phyloP scores from a whole-genome alignment of 1,284 basidiomycete genomes.

The Volvariella surrecta region DNA sequence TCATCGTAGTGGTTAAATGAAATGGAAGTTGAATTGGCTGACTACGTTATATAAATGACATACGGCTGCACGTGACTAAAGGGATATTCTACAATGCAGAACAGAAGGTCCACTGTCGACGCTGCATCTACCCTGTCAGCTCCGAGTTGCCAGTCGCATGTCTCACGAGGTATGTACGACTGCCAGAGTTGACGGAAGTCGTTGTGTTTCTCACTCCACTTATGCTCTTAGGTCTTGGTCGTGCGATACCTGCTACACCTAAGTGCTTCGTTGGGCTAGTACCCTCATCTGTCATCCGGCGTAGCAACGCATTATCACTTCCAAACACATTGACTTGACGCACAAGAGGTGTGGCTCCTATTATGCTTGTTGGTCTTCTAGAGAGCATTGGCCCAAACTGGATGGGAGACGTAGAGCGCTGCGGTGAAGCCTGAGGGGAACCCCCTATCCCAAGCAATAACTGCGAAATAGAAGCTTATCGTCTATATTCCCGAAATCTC shows the following conservation, averaged over 20 bases:
- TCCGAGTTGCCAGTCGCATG: no score
- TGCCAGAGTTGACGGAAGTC: conserved; percentile 30
- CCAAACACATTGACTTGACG: conserved; percentile 65
- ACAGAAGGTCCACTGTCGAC: no score
- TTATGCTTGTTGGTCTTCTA: conserved; percentile 43
- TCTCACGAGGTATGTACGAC: no score
- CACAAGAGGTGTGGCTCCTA: conserved; percentile 64
- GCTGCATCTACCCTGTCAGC: no score
- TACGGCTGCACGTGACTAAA: no score
- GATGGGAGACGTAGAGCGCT: conserved; percentile 25
- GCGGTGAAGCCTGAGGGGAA: conserved; percentile 40
- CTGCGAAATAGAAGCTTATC: conserved; percentile 24
- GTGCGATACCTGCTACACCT: conserved; percentile 17
- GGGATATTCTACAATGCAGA: no score
- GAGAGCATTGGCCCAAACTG: conserved; percentile 40
- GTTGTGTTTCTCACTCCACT: conserved; percentile 48
- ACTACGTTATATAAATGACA: no score
- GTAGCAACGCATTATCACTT: conserved; percentile 30
- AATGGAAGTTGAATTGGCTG: no score
- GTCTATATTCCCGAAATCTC: not conserved
- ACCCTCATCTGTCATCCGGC: conserved; percentile 61
- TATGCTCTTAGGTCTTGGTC: conserved; percentile 55
- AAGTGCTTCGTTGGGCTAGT: conserved; percentile 56
- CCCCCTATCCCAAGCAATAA: conserved; percentile 45
- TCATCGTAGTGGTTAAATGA: no score